A percentile compares a stretch with the other conserved stretches of the same genome.
These are phyloP conservation scores for Melocanna baccifera DNA, from an alignment of 176 grass and related monocot species.

Conservation along the genomic window DNA sequence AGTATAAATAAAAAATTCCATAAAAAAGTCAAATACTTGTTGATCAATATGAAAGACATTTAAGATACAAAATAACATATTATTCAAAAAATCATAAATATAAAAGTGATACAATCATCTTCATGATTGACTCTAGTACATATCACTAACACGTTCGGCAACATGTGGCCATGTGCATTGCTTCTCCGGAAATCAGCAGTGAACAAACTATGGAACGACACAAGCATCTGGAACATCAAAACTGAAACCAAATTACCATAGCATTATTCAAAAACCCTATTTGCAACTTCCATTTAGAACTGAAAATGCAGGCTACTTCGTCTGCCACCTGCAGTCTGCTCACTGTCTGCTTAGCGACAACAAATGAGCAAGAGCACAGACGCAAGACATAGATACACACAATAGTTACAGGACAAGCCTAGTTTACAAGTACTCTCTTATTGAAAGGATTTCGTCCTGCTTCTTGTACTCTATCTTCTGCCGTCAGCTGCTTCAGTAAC, in stretches of 20 bases:
- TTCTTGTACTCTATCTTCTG: neutral
- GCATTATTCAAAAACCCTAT: slow-evolving; percentile 34
- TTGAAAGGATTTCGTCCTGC: slow-evolving; percentile 18
- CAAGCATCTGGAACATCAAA: neutral
- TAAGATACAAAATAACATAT: no score
- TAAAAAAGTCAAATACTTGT: no score
- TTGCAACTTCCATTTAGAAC: slow-evolving; percentile 29
- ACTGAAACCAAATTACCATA: slow-evolving; percentile 7
- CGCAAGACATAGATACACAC: neutral
- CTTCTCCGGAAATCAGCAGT: neutral
- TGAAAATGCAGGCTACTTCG: slow-evolving; percentile 21
- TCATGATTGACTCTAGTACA: no score
- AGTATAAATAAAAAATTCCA: no score
- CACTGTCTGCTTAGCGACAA: slow-evolving; percentile 29
- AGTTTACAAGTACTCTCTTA: slow-evolving; percentile 41
- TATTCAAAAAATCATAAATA: no score
- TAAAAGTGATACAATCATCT: no score
- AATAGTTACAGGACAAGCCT: slow-evolving; percentile 24
- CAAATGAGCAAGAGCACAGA: slow-evolving; percentile 9
- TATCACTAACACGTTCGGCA: no score
- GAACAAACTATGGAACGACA: neutral
- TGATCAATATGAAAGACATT: no score
- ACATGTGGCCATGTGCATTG: neutral
- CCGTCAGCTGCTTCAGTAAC: slow-evolving; percentile 34
- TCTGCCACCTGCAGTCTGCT: slow-evolving; percentile 8